Conservation (phyloP, 305 asterid genomes). For the Solanum aculeatissimum region DNA sequence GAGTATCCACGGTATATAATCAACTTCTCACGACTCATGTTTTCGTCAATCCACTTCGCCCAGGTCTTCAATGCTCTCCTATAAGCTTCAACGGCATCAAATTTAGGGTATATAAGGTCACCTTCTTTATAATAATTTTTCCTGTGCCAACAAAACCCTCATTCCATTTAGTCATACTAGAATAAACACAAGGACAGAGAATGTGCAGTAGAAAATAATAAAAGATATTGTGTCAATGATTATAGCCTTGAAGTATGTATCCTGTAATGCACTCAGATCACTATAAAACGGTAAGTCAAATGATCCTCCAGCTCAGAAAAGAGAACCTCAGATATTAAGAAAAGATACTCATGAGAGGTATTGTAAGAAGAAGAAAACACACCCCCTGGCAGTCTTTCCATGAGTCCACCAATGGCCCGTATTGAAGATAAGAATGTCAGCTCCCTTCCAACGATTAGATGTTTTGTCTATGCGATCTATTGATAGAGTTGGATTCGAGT, state of each 20-base stretch:
- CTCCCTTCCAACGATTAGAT: slow-evolving; percentile 74
- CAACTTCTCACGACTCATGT: slow-evolving; percentile 32
- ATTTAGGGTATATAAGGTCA: slow-evolving; percentile 44
- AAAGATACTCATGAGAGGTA: neutral
- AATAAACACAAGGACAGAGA: neutral
- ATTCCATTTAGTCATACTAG: neutral
- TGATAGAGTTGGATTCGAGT: slow-evolving; percentile 76
- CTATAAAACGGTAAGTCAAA: neutral
- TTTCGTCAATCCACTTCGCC: slow-evolving; percentile 69
- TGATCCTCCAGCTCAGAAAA: neutral
- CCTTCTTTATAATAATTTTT: slow-evolving; percentile 87
- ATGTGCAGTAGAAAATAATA: neutral
- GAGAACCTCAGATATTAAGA: neutral
- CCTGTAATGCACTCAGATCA: neutral
- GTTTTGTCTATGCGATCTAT: slow-evolving; percentile 79
- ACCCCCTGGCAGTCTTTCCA: slow-evolving; percentile 97
- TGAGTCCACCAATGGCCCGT: slow-evolving; percentile 99
- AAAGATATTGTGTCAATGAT: neutral
- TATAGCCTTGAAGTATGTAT: neutral
- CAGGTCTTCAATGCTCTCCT: slow-evolving; percentile 81
- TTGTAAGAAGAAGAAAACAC: neutral
- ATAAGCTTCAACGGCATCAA: slow-evolving; percentile 87
- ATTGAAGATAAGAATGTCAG: slow-evolving; percentile 88
- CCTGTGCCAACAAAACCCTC: slow-evolving; percentile 25
- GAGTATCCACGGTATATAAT: slow-evolving; percentile 92